Evolutionary conservation across 2,329 filamentous ascomycete genomes (phyloP).

Genomic region (Pseudogymnoascus sp.): DNA sequence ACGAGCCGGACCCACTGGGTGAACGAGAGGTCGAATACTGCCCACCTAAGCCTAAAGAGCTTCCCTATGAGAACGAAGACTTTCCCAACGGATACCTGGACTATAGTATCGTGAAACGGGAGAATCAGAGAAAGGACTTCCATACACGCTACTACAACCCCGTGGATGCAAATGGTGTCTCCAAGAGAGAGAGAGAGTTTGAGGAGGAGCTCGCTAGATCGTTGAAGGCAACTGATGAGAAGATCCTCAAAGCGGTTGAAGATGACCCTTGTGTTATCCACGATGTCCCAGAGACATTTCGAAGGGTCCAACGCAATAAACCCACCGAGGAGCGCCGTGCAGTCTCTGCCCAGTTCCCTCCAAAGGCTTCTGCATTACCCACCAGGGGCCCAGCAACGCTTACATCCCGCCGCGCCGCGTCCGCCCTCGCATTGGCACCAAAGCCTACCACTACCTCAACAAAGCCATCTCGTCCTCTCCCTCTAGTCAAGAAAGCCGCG

Average conservation of each 20-base stretch:
- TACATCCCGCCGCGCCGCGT: slow-evolving; percentile 46
- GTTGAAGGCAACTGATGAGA: slow-evolving; percentile 52
- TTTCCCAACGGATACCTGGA: slow-evolving; percentile 50
- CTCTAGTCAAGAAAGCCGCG: slow-evolving; percentile 28
- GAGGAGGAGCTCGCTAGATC: slow-evolving; percentile 35
- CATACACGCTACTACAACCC: slow-evolving; percentile 52
- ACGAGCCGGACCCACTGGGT: slow-evolving; percentile 40
- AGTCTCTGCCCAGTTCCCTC: not conserved
- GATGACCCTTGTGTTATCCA: slow-evolving; percentile 52
- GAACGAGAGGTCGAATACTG: slow-evolving; percentile 84
- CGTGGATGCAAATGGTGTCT: slow-evolving; percentile 60
- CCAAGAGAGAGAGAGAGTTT: slow-evolving; percentile 52
- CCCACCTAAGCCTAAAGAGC: slow-evolving; percentile 61
- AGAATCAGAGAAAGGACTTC: slow-evolving; percentile 53
- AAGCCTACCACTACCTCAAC: slow-evolving; percentile 23
- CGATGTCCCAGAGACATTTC: slow-evolving; percentile 43
- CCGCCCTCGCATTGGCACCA: slow-evolving; percentile 39
- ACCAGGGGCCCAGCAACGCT: slow-evolving; percentile 40
- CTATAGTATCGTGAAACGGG: slow-evolving; percentile 48
- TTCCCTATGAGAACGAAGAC: slow-evolving; percentile 61
- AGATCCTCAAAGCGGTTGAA: slow-evolving; percentile 58
- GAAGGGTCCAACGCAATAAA: slow-evolving; percentile 23
- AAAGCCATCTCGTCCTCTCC: slow-evolving; percentile 23
- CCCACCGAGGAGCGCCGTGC: not conserved
- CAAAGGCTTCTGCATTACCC: slow-evolving; percentile 17